phyloP scores from a whole-genome alignment of 805 yeast species.

The Lachancea sp. region DNA sequence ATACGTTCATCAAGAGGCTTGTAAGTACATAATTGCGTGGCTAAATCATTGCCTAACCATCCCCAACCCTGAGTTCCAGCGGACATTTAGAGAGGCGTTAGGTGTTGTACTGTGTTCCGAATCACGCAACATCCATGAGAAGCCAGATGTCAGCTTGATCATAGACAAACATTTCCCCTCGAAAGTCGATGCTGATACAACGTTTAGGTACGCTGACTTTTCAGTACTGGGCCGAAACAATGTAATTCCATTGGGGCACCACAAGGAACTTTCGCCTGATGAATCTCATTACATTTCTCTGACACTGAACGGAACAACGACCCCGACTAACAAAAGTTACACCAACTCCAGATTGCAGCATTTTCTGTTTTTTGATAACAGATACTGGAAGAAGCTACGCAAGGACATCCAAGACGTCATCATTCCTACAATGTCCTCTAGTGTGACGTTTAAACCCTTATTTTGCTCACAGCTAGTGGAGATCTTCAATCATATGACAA shows the following conservation, averaged over 20 bases:
- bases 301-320: slow-evolving; percentile 15
- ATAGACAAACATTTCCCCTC: slow-evolving; percentile 21
- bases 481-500: slow-evolving; percentile 46
- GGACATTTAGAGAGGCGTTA: slow-evolving; percentile 36
- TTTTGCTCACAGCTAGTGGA: slow-evolving; percentile 50
- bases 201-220: slow-evolving; percentile 22
- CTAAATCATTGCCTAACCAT: slow-evolving; percentile 36
- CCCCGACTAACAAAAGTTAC: slow-evolving; percentile 14
- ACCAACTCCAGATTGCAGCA: slow-evolving; percentile 49
- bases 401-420: slow-evolving; percentile 42
- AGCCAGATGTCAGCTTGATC: slow-evolving; percentile 22
- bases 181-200: slow-evolving; percentile 14
- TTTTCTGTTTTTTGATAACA: slow-evolving; percentile 50
- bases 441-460: slow-evolving; percentile 39
- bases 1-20: slow-evolving; percentile 42
- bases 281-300: slow-evolving; percentile 28
- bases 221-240: slow-evolving; percentile 33
- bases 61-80: slow-evolving; percentile 36
- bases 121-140: slow-evolving; percentile 11
- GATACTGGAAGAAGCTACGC: slow-evolving; percentile 51
- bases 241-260: slow-evolving; percentile 32
- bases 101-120: slow-evolving; percentile 39
- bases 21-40: slow-evolving; percentile 46
- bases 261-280: slow-evolving; percentile 21
- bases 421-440: slow-evolving; percentile 51